Evolutionary conservation across 2,329 filamentous ascomycete genomes (phyloP), one percentile per base, ranked within the genome.

Genomic region (Nakataea oryzae): DNA sequence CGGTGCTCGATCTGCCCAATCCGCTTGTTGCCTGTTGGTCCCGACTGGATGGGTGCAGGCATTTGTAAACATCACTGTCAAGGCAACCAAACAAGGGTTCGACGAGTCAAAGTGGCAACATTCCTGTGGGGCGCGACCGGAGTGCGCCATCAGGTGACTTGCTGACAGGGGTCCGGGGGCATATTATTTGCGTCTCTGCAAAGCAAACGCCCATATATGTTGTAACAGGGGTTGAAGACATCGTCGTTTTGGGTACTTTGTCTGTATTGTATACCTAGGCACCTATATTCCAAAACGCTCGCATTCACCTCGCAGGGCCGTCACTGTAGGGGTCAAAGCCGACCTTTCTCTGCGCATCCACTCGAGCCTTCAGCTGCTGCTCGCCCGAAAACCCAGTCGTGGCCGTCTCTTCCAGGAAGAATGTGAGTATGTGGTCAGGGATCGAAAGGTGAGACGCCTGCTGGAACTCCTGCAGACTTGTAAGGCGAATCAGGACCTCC

Each of bases 361-460:
- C 74, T 58, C 78, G 74, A n/a, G 74, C 74, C 61, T 68, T 74
- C 74, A 74, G 75, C 58, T 76, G 74, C 4, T 76, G 76, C 63
- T 79, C 75, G 3, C 80, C 80, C 8, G 72, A 70, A 26, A 82
- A 65, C 0, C 81, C 79, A 5, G 80, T 81, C 2, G 79, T 81
- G 8, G 81, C 84, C 2, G 79, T 79, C 62, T 85, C 81, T 64
- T 85, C 82, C 21, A 97, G 79, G 75, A 96, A 97, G 76, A 96
- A 96, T 61, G 88, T 91, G 54, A 96, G 79, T 2, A 96, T 85
- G 68, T 96, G 90, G 71, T 97, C 93, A 1, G 90, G 90, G 64
- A 96, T 95, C 8, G 91, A 85, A n/a, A 96, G 82, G 69, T 96
- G 92, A 0, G 90, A 92, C 54, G 86, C 83, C 78, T 97, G 93